A percentile compares a stretch with the other conserved stretches of the same genome.
Evolutionary conservation across 1,139 yeast species (phyloP).

Genomic region (Pichia sp.): DNA sequence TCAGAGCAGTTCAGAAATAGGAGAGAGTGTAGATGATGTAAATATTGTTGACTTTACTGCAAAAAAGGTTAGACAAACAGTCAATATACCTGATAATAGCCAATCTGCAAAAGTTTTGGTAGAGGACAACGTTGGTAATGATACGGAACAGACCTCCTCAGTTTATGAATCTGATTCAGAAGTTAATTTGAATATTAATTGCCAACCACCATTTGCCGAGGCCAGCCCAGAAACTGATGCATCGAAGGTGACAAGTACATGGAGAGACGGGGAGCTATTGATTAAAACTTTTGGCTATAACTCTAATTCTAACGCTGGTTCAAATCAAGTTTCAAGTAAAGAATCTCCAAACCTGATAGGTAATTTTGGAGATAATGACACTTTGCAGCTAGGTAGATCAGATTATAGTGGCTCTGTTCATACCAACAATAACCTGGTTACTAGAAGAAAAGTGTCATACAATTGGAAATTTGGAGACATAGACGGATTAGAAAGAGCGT

Average conservation of each 20-base stretch:
- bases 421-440: background rate
- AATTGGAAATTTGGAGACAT: conserved; percentile 25
- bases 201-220: background rate
- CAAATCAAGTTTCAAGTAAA: background rate
- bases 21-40: background rate
- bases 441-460: background rate
- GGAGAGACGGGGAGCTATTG: conserved; percentile 22
- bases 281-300: conserved; percentile 23
- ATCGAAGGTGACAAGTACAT: conserved; percentile 14
- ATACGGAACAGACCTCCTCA: background rate
- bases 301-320: conserved; percentile 10
- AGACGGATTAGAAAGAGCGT: conserved; percentile 20
- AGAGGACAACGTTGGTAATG: background rate
- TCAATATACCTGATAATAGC: background rate
- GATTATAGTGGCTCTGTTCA: background rate
- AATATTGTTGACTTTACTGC: background rate
- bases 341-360: background rate
- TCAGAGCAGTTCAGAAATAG: background rate
- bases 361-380: background rate
- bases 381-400: background rate
- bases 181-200: background rate
- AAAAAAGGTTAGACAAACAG: background rate
- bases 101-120: background rate
- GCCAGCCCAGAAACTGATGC: background rate
- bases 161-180: background rate